phyloP scores from a whole-genome alignment of 352 stramenopile species.

The Phytophthora fragariaefolia region DNA sequence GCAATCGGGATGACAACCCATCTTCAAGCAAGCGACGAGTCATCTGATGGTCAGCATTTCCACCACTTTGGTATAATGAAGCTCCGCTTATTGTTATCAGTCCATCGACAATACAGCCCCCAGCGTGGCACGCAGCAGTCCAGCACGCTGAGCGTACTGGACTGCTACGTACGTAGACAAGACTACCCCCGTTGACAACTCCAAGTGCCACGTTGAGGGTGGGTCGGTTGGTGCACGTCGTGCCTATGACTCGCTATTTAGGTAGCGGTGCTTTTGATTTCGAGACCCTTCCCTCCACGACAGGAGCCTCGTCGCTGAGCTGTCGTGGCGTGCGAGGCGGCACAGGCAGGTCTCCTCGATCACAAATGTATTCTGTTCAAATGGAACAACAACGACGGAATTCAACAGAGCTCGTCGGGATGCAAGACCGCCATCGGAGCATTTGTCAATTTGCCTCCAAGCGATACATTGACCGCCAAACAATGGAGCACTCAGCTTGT shows the following conservation, averaged over 20 bases:
- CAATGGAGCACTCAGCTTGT: not conserved
- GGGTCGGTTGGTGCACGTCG: not conserved
- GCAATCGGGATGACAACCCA: too few relatives aligned
- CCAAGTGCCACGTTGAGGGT: constrained; percentile 3
- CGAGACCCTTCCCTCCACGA: not conserved
- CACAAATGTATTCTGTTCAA: constrained; percentile 4
- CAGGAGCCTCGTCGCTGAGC: not conserved
- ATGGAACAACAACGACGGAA: not conserved
- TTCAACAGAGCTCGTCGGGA: not conserved
- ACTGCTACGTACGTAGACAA: too few relatives aligned
- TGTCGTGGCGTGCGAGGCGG: constrained; percentile 5
- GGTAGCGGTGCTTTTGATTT: not conserved
- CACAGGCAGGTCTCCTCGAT: not conserved
- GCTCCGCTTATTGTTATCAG: not conserved
- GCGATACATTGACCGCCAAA: not conserved
- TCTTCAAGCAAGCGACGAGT: too few relatives aligned
- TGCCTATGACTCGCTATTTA: not conserved
- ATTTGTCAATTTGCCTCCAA: not conserved
- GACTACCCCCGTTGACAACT: constrained; percentile 8
- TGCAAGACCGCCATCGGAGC: not conserved
- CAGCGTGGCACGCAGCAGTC: too few relatives aligned
- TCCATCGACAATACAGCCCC: too few relatives aligned
- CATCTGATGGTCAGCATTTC: too few relatives aligned
- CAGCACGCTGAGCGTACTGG: not conserved
- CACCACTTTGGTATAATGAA: not conserved